phyloP scores from a whole-genome alignment of 352 stramenopile genomes.

The Phytophthora multivora region DNA sequence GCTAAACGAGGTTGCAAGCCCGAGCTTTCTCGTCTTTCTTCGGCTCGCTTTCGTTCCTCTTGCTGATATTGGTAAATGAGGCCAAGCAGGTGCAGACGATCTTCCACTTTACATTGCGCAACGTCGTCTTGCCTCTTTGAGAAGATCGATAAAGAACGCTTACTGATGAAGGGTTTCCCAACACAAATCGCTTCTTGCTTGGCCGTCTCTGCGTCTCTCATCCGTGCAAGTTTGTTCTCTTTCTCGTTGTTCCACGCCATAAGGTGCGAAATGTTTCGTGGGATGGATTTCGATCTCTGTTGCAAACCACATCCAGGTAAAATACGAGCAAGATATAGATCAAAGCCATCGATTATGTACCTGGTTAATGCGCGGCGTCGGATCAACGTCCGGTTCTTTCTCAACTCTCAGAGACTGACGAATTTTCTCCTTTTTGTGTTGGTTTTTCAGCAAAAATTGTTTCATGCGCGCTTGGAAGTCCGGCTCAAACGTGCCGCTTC shows the following conservation, averaged over 20 bases:
- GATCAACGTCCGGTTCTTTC: constrained; percentile 30
- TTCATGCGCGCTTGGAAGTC: constrained; percentile 71
- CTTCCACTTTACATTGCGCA: constrained; percentile 66
- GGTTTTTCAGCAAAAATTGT: constrained; percentile 50
- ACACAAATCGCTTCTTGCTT: constrained; percentile 37
- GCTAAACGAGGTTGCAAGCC: constrained; percentile 43
- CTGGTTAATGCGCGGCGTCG: constrained; percentile 59
- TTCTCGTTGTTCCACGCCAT: constrained; percentile 69
- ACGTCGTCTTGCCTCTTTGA: constrained; percentile 50
- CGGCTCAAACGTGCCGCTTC: constrained; percentile 57
- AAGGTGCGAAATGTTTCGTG: constrained; percentile 63
- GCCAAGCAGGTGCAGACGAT: constrained; percentile 68
- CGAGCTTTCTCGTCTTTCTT: constrained; percentile 12
- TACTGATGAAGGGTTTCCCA: constrained; percentile 40
- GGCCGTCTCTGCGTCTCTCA: constrained; percentile 42
- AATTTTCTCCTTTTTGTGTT: constrained; percentile 54
- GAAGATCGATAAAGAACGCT: constrained; percentile 40
- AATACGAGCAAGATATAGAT: neutral
- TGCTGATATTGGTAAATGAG: constrained; percentile 77
- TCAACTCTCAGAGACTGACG: constrained; percentile 40
- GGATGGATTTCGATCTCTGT: constrained; percentile 65
- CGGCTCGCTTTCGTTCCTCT: constrained; percentile 44
- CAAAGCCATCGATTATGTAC: constrained; percentile 20
- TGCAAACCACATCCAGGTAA: constrained; percentile 1
- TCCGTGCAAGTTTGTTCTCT: constrained; percentile 50